Conservation (phyloP, 139 green algal species). For the Limnomonas spitsbergensis region DNA sequence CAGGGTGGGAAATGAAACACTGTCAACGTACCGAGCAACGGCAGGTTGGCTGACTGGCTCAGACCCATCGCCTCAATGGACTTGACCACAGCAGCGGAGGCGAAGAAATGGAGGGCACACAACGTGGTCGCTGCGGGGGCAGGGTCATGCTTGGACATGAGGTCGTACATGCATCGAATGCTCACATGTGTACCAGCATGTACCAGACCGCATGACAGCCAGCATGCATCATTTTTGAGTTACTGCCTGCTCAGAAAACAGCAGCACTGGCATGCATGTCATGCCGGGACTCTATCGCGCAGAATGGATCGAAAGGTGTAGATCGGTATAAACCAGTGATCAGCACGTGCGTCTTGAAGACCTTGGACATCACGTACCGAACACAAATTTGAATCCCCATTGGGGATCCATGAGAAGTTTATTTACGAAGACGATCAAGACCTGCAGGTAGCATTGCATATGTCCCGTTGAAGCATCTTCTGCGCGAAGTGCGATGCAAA, state of each 20-base stretch:
- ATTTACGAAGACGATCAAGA: conserved; percentile 67
- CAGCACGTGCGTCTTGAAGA: too few relatives aligned
- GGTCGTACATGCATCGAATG: too few relatives aligned
- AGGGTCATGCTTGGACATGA: neutral
- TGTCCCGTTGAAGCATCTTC: neutral
- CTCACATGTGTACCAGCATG: too few relatives aligned
- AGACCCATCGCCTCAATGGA: conserved; percentile 34
- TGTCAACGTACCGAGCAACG: conserved; percentile 41
- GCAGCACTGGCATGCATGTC: too few relatives aligned
- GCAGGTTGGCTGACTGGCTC: conserved; percentile 32
- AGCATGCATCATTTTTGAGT: too few relatives aligned
- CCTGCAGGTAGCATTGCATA: conserved; percentile 17
- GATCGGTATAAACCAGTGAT: too few relatives aligned
- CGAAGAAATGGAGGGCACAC: conserved; percentile 58
- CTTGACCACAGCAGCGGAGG: conserved; percentile 30
- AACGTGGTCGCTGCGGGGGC: conserved; percentile 52
- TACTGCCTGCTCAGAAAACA: too few relatives aligned
- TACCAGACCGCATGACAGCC: too few relatives aligned
- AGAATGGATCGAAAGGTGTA: too few relatives aligned
- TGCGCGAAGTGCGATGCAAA: neutral
- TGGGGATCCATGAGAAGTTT: conserved; percentile 60
- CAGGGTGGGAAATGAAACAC: too few relatives aligned
- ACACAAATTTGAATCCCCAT: conserved; percentile 58
- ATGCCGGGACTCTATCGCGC: too few relatives aligned
- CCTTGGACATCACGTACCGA: too few relatives aligned